phyloP scores from a whole-genome alignment of 2,329 filamentous ascomycete species.

The Exophiala alcalophila region DNA sequence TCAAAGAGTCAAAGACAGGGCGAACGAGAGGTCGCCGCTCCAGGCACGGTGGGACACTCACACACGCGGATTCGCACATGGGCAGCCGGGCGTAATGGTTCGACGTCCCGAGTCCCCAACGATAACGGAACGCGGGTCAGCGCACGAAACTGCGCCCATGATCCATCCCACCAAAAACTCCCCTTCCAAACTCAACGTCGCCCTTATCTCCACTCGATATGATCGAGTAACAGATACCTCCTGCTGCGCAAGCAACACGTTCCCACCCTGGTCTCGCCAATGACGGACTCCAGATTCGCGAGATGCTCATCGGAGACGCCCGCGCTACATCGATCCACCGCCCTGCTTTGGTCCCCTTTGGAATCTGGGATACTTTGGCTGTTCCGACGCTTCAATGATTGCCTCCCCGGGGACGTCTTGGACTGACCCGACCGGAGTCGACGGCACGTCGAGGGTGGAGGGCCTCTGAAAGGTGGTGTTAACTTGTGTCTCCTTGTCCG shows the following conservation, averaged over 20 bases:
- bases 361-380: too few species aligned
- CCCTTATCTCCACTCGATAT: conserved; percentile 27
- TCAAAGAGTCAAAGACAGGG: too few species aligned
- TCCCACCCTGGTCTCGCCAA: conserved; percentile 11
- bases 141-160: conserved; percentile 3
- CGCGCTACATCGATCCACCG: conserved; percentile 17
- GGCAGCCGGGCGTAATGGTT: too few species aligned
- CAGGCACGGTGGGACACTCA: conserved; percentile 5
- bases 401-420: conserved; percentile 6
- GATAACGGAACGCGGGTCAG: conserved; percentile 17
- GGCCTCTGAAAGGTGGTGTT: conserved; percentile 4
- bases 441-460: conserved; percentile 7
- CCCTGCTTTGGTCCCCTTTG: conserved; percentile 2
- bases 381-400: too few species aligned
- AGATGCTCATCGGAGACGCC: conserved; percentile 18
- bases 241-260: conserved; percentile 1
- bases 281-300: conserved; percentile 1
- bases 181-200: conserved; percentile 6
- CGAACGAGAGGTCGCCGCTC: too few species aligned
- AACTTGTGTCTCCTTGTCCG: conserved; percentile 8
- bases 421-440: conserved; percentile 4
- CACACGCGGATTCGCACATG: too few species aligned
- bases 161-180: conserved; percentile 8
- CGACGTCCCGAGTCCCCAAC: conserved; percentile 16
- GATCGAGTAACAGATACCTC: conserved; percentile 29